phyloP scores from a whole-genome alignment of 768 basidiomycete species.

The Leccinellum rugosiceps region DNA sequence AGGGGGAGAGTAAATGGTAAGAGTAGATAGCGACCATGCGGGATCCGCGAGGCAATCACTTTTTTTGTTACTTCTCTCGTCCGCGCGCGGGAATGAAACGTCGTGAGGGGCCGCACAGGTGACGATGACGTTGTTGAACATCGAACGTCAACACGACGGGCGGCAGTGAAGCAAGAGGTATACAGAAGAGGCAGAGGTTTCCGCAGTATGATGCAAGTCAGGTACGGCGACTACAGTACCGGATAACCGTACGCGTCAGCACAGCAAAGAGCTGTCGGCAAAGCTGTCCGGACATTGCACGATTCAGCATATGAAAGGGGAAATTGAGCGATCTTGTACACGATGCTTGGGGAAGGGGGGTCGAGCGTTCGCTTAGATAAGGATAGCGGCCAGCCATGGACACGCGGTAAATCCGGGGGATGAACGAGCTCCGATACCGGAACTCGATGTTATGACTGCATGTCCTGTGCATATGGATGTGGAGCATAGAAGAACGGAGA shows the following conservation, averaged over 20 bases:
- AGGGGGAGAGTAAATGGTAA: neutral
- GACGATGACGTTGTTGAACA: constrained; percentile 22
- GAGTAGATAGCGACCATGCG: constrained; percentile 24
- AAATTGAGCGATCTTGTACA: neutral
- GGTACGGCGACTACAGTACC: constrained; percentile 14
- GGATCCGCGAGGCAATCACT: constrained; percentile 26
- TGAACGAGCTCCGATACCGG: constrained; percentile 24
- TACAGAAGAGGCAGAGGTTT: neutral
- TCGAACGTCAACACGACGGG: neutral
- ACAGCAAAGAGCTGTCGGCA: neutral
- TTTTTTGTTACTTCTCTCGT: neutral
- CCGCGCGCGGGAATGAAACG: constrained; percentile 31
- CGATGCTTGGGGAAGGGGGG: neutral
- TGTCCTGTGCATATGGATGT: neutral
- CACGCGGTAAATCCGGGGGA: constrained; percentile 16
- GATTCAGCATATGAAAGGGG: neutral
- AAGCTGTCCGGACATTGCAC: neutral
- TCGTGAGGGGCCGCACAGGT: constrained; percentile 15
- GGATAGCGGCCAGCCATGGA: constrained; percentile 8
- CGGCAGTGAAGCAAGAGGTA: neutral
- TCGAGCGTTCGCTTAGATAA: constrained; percentile 27
- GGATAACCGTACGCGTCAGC: constrained; percentile 3
- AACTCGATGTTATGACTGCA: constrained; percentile 4
- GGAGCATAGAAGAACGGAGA: constrained; percentile 2
- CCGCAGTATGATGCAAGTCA: constrained; percentile 21